A percentile compares a stretch with the other conserved stretches of the same genome.
Evolutionary conservation across 2,329 filamentous ascomycete species (phyloP).

Genomic region (Colletotrichum magnum): DNA sequence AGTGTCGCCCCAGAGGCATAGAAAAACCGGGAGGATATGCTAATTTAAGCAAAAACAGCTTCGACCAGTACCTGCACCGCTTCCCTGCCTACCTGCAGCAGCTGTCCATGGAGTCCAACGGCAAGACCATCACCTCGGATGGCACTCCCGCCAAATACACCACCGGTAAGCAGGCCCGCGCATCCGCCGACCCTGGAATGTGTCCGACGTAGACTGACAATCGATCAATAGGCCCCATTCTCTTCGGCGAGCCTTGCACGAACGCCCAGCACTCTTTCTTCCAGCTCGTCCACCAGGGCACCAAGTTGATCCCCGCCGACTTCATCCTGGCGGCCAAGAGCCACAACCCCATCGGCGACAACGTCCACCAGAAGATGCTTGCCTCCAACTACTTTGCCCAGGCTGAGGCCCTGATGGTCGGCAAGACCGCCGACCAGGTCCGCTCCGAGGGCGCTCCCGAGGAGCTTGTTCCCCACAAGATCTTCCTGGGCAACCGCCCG

Average conservation of each 20-base stretch:
- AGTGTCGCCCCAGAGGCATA: conserved; percentile 53
- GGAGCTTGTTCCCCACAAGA: conserved; percentile 95
- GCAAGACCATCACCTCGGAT: conserved; percentile 95
- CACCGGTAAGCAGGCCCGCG: conserved; percentile 68
- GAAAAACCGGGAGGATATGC: background rate
- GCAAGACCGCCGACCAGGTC: conserved; percentile 86
- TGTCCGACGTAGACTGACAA: conserved; percentile 16
- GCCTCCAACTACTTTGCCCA: conserved; percentile 94
- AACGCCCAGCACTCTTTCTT: conserved; percentile 99
- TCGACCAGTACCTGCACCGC: conserved; percentile 98
- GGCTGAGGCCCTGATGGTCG: conserved; percentile 91
- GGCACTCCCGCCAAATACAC: conserved; percentile 95
- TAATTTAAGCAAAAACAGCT: conserved; percentile 63
- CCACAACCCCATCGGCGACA: conserved; percentile 93
- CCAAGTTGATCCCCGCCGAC: conserved; percentile 97
- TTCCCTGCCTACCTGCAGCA: conserved; percentile 99
- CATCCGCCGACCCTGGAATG: background rate
- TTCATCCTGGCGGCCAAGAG: conserved; percentile 97
- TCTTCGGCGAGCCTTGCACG: conserved; percentile 98
- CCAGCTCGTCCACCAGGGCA: conserved; percentile 98
- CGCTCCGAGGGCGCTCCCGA: conserved; percentile 81
- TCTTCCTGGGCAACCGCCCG: conserved; percentile 96
- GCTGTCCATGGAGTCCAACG: conserved; percentile 99
- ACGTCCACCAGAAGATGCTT: conserved; percentile 97
- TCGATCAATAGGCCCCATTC: conserved; percentile 74